phyloP scores from a whole-genome alignment of 495 filamentous ascomycete genomes.

The Thozetella sp. region DNA sequence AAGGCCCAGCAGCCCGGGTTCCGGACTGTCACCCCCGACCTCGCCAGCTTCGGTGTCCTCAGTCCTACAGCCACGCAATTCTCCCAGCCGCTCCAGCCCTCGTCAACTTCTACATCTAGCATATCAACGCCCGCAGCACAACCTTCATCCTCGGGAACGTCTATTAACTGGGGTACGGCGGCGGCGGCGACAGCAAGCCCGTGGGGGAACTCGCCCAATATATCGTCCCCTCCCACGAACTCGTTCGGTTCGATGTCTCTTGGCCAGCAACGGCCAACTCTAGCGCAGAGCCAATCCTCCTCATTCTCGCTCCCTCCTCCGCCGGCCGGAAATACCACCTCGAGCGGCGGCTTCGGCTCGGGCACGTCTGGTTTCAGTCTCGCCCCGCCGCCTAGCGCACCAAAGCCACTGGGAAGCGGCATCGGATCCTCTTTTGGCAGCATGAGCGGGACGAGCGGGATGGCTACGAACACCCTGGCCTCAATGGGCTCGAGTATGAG shows the following conservation, averaged over 20 bases:
- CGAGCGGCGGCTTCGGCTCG: background rate
- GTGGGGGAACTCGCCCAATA: conserved; percentile 28
- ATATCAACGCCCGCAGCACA: background rate
- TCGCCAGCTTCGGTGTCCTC: conserved; percentile 45
- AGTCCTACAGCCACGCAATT: conserved; percentile 54
- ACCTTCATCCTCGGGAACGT: conserved; percentile 14
- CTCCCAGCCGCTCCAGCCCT: conserved; percentile 51
- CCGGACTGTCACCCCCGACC: conserved; percentile 59
- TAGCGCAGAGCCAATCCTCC: conserved; percentile 23
- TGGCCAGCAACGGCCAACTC: conserved; percentile 25
- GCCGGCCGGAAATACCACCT: conserved; percentile 12
- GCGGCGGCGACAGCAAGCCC: conserved; percentile 22
- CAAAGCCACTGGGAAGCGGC: conserved; percentile 14
- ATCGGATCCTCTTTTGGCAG: conserved; percentile 4
- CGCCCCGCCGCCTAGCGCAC: conserved; percentile 36
- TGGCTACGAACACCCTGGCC: conserved; percentile 8
- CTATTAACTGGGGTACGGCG: conserved; percentile 35
- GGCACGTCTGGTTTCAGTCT: conserved; percentile 36
- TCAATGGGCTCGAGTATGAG: conserved; percentile 12
- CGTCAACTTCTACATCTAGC: conserved; percentile 3
- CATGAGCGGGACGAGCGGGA: conserved; percentile 10
- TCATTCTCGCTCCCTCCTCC: conserved; percentile 54
- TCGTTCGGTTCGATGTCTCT: conserved; percentile 34
- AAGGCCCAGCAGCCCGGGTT: conserved; percentile 42
- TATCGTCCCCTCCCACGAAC: conserved; percentile 7